These are phyloP conservation scores for Rhizopogon vesiculosus DNA, from an alignment of 768 basidiomycete genomes.

Conservation along the genomic window DNA sequence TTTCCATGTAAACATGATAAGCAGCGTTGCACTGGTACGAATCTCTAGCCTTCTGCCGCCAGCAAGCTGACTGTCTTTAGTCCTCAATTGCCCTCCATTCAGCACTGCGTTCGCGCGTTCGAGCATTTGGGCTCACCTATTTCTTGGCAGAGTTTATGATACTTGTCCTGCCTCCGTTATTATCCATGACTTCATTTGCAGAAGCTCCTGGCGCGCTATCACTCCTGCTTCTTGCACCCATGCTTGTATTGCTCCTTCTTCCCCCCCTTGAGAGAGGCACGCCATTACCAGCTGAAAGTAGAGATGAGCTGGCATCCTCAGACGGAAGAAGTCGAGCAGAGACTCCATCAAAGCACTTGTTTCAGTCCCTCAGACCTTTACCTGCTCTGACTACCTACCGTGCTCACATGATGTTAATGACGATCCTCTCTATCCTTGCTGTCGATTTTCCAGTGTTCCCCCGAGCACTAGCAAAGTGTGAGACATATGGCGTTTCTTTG, in stretches of 20 bases:
- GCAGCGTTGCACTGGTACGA: constrained; percentile 60
- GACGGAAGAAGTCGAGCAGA: background rate
- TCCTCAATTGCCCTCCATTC: constrained; percentile 70
- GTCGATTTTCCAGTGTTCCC: constrained; percentile 96
- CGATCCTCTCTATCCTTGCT: constrained; percentile 84
- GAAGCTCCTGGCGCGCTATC: constrained; percentile 49
- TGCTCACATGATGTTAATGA: constrained; percentile 94
- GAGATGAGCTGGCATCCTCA: background rate
- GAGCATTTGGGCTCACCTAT: constrained; percentile 30
- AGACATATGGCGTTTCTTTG: constrained; percentile 91
- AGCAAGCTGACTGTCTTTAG: constrained; percentile 30
- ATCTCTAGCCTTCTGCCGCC: background rate
- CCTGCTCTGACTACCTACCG: constrained; percentile 85
- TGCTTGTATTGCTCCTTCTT: constrained; percentile 38
- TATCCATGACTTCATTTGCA: constrained; percentile 78
- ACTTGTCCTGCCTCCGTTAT: constrained; percentile 71
- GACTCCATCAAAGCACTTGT: background rate
- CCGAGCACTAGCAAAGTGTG: constrained; percentile 83
- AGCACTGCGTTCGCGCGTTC: constrained; percentile 45
- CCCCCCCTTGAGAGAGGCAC: constrained; percentile 39
- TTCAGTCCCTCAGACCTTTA: constrained; percentile 35
- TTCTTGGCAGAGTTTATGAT: constrained; percentile 54
- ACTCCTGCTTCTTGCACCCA: constrained; percentile 41
- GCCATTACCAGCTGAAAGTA: constrained; percentile 43
- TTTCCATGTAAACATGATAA: constrained; percentile 62